phyloP scores from a whole-genome alignment of 1,284 basidiomycete genomes.

The Ganoderma sinense region DNA sequence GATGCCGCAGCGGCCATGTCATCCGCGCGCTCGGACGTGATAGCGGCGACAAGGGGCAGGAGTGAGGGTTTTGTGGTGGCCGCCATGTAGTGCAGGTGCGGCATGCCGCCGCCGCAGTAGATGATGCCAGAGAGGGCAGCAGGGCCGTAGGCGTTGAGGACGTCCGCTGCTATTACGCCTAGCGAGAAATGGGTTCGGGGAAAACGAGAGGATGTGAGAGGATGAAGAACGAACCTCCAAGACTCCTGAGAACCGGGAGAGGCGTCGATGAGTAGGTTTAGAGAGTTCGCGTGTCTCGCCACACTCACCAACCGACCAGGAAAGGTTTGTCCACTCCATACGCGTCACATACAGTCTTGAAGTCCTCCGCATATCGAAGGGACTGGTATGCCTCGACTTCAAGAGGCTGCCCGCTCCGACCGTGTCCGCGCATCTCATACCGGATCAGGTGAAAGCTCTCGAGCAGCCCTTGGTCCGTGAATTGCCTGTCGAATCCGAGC shows the following conservation, averaged over 20 bases:
- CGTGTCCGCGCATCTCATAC: conserved; percentile 44
- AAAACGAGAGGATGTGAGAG: background rate
- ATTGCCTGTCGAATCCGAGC: conserved; percentile 46
- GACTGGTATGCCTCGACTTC: conserved; percentile 36
- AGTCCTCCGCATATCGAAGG: conserved; percentile 45
- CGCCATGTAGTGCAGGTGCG: conserved; percentile 25
- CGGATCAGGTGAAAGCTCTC: conserved; percentile 42
- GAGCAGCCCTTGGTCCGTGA: conserved; percentile 41
- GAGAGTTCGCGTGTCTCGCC: too few relatives aligned
- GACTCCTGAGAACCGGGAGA: conserved; percentile 8
- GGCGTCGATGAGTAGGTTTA: background rate
- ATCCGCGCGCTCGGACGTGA: conserved; percentile 37
- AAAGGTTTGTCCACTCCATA: conserved; percentile 41
- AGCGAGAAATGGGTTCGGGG: too few relatives aligned
- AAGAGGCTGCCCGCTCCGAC: conserved; percentile 38
- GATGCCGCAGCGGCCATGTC: conserved; percentile 38
- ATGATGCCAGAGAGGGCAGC: conserved; percentile 45
- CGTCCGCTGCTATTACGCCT: conserved; percentile 46
- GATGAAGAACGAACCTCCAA: conserved; percentile 13
- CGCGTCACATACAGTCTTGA: conserved; percentile 39
- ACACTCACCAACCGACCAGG: conserved; percentile 46
- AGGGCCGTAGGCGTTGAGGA: conserved; percentile 43
- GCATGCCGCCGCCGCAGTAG: conserved; percentile 39
- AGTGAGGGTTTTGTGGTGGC: conserved; percentile 41
- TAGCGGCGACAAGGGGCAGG: conserved; percentile 33